Percentiles rank a stretch among this genome's conserved stretches.
Conservation (phyloP, 2,329 filamentous ascomycete genomes). For the Lachnellula arida region DNA sequence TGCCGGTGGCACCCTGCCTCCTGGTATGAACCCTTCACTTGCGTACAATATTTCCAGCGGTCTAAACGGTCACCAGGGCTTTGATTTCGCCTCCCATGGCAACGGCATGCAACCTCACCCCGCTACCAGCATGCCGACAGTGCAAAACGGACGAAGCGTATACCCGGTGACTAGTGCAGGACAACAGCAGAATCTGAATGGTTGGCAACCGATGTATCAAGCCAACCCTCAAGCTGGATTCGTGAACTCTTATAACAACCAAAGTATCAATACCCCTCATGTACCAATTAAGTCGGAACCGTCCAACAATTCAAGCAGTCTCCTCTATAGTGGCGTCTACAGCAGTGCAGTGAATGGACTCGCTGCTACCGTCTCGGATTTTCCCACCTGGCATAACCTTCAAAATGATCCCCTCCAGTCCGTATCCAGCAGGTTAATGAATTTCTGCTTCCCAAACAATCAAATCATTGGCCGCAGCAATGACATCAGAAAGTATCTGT, state of each 20-base stretch:
- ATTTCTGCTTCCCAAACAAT: conserved; percentile 54
- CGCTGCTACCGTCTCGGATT: conserved; percentile 35
- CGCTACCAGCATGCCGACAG: conserved; percentile 21
- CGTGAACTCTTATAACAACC: conserved; percentile 40
- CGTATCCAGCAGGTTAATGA: conserved; percentile 51
- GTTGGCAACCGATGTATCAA: conserved; percentile 78
- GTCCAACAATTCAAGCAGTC: conserved; percentile 14
- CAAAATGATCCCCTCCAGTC: conserved; percentile 45
- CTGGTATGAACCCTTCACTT: conserved; percentile 54
- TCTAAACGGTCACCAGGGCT: conserved; percentile 49
- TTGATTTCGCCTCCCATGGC: conserved; percentile 32
- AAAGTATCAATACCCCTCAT: conserved; percentile 65
- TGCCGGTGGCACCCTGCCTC: conserved; percentile 56
- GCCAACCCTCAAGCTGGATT: conserved; percentile 63
- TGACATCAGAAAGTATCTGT: conserved; percentile 52
- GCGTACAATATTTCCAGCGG: conserved; percentile 59
- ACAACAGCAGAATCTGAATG: conserved; percentile 56
- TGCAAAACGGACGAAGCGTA: conserved; percentile 43
- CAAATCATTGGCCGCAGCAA: conserved; percentile 50
- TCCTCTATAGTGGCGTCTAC: conserved; percentile 21
- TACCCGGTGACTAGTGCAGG: conserved; percentile 48
- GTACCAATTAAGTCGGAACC: conserved; percentile 56
- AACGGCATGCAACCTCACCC: conserved; percentile 30
- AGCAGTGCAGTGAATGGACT: conserved; percentile 14
- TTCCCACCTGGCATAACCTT: conserved; percentile 37